These are phyloP conservation scores for Thamnidium elegans DNA, from an alignment of 192 early-diverging fungal genomes.

Conservation along the genomic window DNA sequence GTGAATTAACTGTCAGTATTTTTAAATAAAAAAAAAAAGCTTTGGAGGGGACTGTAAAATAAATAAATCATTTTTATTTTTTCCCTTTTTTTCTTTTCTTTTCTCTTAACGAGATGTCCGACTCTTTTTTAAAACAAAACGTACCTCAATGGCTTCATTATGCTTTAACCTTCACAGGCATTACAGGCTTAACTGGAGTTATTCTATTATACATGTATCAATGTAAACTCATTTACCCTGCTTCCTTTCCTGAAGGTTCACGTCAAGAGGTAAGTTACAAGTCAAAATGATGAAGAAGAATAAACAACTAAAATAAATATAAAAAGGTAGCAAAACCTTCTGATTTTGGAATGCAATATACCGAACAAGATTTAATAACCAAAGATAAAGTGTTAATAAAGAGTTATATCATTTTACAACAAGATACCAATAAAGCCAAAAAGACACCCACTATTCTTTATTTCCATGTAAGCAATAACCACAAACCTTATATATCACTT, in stretches of 20 bases:
- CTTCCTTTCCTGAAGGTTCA: constrained; percentile 55
- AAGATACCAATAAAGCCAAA: constrained; percentile 51
- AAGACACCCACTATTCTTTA: constrained; percentile 77
- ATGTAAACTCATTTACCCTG: constrained; percentile 77
- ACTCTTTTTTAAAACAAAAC: constrained; percentile 14
- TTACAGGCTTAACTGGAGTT: constrained; percentile 44
- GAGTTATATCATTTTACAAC: constrained; percentile 72
- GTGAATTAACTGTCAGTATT: constrained; percentile 46
- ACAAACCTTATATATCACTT: neutral
- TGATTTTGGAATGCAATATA: constrained; percentile 61
- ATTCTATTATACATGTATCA: constrained; percentile 68
- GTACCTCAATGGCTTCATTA: constrained; percentile 48
- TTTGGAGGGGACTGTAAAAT: constrained; percentile 1
- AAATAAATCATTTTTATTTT: constrained; percentile 7
- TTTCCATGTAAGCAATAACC: constrained; percentile 62
- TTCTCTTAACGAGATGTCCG: constrained; percentile 8
- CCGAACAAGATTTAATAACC: constrained; percentile 70
- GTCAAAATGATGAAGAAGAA: neutral
- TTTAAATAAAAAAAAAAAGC: constrained; percentile 15
- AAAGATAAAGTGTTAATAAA: constrained; percentile 78
- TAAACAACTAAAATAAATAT: neutral
- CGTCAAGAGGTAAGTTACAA: constrained; percentile 38
- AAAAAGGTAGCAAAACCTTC: constrained; percentile 66
- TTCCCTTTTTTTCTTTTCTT: neutral
- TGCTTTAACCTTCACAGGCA: constrained; percentile 39